phyloP scores from a whole-genome alignment of 345 rosid species.

The Populus ilicifolia region DNA sequence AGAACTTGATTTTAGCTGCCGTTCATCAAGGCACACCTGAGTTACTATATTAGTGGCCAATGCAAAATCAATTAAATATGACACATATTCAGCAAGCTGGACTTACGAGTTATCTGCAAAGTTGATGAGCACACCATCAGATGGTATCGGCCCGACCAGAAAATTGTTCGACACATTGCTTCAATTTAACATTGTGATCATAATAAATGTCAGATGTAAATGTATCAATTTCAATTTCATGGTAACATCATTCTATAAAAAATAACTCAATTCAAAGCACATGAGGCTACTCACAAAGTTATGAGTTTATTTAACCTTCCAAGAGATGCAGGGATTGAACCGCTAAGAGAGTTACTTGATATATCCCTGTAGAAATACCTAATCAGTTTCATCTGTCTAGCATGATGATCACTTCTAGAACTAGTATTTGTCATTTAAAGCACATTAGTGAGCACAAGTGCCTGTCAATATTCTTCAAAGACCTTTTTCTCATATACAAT shows the following conservation, averaged over 20 bases:
- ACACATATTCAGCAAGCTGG: constrained; percentile 7
- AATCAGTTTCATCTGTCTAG: not conserved
- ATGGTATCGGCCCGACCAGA: constrained; percentile 76
- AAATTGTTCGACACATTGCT: constrained; percentile 92
- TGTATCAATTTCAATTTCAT: not conserved
- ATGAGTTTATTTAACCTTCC: constrained; percentile 60
- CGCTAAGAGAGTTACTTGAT: constrained; percentile 76
- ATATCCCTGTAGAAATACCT: constrained; percentile 51
- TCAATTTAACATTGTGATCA: constrained; percentile 34
- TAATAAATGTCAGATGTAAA: constrained; percentile 5
- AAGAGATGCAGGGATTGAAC: constrained; percentile 68
- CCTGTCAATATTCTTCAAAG: not conserved
- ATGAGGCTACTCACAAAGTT: constrained; percentile 59
- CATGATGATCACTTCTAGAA: not conserved
- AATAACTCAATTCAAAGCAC: constrained; percentile 10
- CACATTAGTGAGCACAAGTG: not conserved
- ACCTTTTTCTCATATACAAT: not conserved
- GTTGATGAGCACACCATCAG: constrained; percentile 57
- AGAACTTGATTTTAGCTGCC: not conserved
- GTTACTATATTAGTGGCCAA: not conserved
- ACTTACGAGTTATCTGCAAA: constrained; percentile 73
- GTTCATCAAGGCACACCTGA: not conserved
- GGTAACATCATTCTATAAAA: not conserved
- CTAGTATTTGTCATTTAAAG: not conserved
- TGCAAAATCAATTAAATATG: constrained; percentile 9